Conservation (phyloP, 2,329 filamentous ascomycete species). For the Myriosclerotinia scirpicola region DNA sequence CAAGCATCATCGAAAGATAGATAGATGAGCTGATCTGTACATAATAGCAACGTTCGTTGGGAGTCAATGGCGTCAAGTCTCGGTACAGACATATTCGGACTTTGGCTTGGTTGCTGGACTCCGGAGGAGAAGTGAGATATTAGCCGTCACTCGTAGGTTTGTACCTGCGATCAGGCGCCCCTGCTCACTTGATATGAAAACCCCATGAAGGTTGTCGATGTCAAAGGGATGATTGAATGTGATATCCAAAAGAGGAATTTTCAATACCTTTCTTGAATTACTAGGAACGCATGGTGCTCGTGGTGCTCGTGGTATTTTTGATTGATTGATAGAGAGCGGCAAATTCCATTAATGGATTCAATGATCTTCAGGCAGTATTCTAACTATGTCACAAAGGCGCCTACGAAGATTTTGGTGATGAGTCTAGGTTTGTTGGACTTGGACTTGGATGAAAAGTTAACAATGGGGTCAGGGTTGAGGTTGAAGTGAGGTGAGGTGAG, state of each 20-base stretch:
- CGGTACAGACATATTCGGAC: slow-evolving; percentile 15
- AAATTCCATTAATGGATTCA: background rate
- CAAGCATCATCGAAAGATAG: background rate
- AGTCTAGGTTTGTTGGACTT: background rate
- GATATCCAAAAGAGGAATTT: slow-evolving; percentile 1
- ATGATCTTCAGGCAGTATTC: background rate
- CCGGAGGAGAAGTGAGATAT: background rate
- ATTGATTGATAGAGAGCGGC: background rate
- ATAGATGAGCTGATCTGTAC: slow-evolving; percentile 12
- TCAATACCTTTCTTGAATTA: slow-evolving; percentile 15
- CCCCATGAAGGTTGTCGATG: background rate
- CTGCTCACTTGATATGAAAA: slow-evolving; percentile 9
- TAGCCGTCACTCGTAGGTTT: slow-evolving; percentile 2
- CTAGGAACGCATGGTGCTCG: background rate
- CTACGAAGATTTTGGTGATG: background rate
- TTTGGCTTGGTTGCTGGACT: background rate
- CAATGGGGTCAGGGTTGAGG: background rate
- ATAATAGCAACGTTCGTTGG: slow-evolving; percentile 24
- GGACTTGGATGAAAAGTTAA: background rate
- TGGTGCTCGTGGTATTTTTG: background rate
- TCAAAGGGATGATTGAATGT: background rate
- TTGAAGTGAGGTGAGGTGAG: background rate
- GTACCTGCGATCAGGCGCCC: background rate
- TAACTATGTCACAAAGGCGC: background rate
- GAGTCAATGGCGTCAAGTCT: slow-evolving; percentile 28